These are phyloP conservation scores for Margaritispora aquatica DNA, from an alignment of 495 filamentous ascomycete genomes.

Conservation along the genomic window DNA sequence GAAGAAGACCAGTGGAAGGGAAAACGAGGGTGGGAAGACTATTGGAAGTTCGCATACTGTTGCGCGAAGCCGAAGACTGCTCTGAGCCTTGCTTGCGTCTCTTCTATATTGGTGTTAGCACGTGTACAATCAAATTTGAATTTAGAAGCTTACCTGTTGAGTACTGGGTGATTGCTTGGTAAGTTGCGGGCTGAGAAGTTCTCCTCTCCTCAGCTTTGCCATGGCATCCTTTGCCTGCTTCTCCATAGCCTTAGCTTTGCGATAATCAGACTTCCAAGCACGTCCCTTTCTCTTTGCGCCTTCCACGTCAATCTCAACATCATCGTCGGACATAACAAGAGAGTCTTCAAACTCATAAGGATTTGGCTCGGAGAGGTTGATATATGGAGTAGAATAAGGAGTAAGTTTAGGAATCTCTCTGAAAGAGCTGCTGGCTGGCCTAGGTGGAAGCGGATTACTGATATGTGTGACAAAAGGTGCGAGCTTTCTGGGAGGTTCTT, in stretches of 20 bases:
- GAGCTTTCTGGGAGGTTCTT: not conserved
- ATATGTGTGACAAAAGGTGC: not conserved
- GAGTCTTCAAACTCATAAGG: not conserved
- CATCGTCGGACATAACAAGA: not conserved
- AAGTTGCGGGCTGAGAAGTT: not conserved
- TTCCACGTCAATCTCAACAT: not conserved
- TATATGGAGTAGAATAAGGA: not conserved
- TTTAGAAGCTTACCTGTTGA: not conserved
- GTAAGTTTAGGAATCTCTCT: not conserved
- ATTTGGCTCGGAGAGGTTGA: not conserved
- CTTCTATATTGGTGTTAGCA: not conserved
- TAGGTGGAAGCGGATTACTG: not conserved
- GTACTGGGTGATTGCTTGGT: not conserved
- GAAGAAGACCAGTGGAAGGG: not conserved
- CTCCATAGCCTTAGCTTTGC: not conserved
- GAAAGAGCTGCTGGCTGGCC: not conserved
- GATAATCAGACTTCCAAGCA: not conserved
- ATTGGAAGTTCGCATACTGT: not conserved
- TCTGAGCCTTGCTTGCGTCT: conserved; percentile 1
- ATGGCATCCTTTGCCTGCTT: not conserved
- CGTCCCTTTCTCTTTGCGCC: not conserved
- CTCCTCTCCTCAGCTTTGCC: not conserved
- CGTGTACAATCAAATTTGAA: not conserved
- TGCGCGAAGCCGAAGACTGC: not conserved
- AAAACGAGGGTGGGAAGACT: not conserved